Conservation (phyloP, 768 basidiomycete species). For the Podaxis carcinomalis region DNA sequence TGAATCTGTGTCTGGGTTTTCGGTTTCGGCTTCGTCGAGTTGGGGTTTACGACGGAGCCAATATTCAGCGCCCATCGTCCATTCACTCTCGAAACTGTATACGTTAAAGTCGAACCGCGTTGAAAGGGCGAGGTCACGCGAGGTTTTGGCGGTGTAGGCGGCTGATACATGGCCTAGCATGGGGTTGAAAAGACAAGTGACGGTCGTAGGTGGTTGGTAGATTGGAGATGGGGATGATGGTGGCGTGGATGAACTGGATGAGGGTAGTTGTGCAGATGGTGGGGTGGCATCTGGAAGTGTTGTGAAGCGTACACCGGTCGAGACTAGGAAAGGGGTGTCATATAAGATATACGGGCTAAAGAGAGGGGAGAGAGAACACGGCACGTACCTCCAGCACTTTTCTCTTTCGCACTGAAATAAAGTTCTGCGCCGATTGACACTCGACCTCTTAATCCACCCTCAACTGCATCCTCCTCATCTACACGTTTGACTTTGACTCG, state of each 20-base stretch:
- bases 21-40: constrained; percentile 12
- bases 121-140: constrained; percentile 79
- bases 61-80: constrained; percentile 95
- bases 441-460: constrained; percentile 86
- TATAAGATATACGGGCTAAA: neutral
- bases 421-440: constrained; percentile 91
- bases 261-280: constrained; percentile 51
- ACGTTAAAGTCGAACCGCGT: constrained; percentile 95
- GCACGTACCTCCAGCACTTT: constrained; percentile 84
- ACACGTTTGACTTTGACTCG: constrained; percentile 63
- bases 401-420: constrained; percentile 90
- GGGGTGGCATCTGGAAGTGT: constrained; percentile 81
- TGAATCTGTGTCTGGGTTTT: constrained; percentile 2
- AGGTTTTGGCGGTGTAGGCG: constrained; percentile 87
- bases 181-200: constrained; percentile 93
- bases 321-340: constrained; percentile 46
- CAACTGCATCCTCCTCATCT: constrained; percentile 92
- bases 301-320: constrained; percentile 91
- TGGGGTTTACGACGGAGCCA: constrained; percentile 67
- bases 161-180: constrained; percentile 92
- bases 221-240: constrained; percentile 32
- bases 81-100: constrained; percentile 95
- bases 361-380: neutral
- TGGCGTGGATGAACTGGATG: constrained; percentile 21
- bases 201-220: constrained; percentile 87